Evolutionary conservation across 306 rosid species (phyloP).

Genomic region (Quercus aquifolioides): DNA sequence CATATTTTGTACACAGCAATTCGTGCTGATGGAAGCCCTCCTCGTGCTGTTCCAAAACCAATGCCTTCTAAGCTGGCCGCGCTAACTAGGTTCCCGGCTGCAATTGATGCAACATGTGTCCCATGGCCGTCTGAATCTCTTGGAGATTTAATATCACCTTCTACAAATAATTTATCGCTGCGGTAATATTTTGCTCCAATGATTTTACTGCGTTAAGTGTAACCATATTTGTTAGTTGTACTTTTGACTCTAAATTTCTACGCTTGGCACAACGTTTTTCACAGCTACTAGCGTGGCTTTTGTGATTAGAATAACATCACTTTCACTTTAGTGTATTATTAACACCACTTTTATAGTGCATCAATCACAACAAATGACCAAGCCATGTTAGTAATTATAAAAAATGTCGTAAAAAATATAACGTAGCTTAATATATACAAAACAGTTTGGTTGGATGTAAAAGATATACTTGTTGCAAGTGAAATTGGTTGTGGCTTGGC

Average conservation of each 20-base stretch:
- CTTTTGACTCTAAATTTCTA: background rate
- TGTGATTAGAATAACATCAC: no score
- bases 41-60: constrained; percentile 48
- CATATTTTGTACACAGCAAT: constrained; percentile 42
- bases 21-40: constrained; percentile 51
- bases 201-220: constrained; percentile 31
- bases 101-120: constrained; percentile 48
- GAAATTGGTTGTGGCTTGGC: constrained; percentile 31
- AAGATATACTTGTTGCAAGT: constrained; percentile 43
- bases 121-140: constrained; percentile 52
- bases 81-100: constrained; percentile 35
- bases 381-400: no score
- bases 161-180: background rate
- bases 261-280: no score
- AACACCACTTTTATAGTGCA: no score
- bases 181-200: constrained; percentile 46
- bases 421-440: no score
- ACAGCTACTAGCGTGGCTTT: no score
- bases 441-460: background rate
- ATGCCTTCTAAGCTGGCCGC: constrained; percentile 42
- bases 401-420: no score
- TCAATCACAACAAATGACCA: no score
- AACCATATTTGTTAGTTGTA: background rate
- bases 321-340: no score
- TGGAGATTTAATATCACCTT: constrained; percentile 25